Evolutionary conservation across 192 early-diverging fungal species (phyloP), one percentile per base, ranked within the genome.

Genomic region (Martensiomyces pterosporus): DNA sequence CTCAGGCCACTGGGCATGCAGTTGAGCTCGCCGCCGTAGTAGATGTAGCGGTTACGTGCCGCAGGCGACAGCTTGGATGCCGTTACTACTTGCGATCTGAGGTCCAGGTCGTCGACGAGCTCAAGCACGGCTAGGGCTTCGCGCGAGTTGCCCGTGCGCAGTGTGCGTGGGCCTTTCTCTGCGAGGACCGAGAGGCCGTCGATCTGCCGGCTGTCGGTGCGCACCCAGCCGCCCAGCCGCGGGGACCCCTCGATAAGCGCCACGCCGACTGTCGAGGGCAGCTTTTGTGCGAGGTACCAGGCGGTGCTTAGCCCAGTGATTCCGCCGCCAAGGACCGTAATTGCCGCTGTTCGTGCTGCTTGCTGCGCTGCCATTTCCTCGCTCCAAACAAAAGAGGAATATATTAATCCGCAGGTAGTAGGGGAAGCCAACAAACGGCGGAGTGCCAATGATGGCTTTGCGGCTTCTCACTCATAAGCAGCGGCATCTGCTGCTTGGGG

Each of bases 281-380:
- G 52, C 23, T 54, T 51, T 23, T 71, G 71, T 6, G 87, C 63
- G 14, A 91, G 66, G 67, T 86, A 88, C 79, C 82, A 93, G 3
- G 90, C 91, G 2, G 89, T 74, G 32, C 85, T 82, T 14, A 98
- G 82, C 12, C 93, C 93, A 16, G 85, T 85, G 56, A 98, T 87
- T 23, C 95, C 95, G 24, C 90, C 93, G 25, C 94, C 94, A 4
- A 98, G 67, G n/a, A 98, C 83, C 5, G 81, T 79, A 55, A 91
- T 73, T 43, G 55, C 48, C 38, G 16, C 9, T 5, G 5, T 41
- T 41, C 17, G 39, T 9, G 39, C 16, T 23, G 39, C 16, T 23
- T 21, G 16, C 39, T 41, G 39, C 9, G 44, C 38, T 13, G 57
- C 38, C 62, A 72, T 72, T 32, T 38, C 2, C 29, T 32, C 12